Evolutionary conservation across 768 basidiomycete genomes (phyloP), one percentile per base, ranked within the genome.

Genomic region (Crepidotus variabilis): DNA sequence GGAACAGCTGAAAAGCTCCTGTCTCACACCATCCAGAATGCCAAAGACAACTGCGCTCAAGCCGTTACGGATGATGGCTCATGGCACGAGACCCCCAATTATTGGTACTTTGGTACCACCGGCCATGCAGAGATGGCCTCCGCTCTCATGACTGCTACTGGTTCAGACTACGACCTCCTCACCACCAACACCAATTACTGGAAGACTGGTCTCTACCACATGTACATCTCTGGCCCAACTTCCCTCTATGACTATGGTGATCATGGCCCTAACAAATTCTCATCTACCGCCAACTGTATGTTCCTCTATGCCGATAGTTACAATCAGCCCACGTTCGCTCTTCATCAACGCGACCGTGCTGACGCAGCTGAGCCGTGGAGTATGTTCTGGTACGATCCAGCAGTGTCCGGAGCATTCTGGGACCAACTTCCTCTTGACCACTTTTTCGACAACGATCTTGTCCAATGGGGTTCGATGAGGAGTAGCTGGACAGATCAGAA

Each of bases 21-120:
- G 43, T 73, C 75, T 24, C 69, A 82, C 58, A 88, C 91, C 14
- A 72, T 94, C 45, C 67, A 80, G 55, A 93, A 91, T 68, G 94
- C 94, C 14, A 77, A 84, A 52, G 62, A 74, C 55, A 92, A 92
- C 68, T 98, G 97, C 69, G 88, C 80, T 3, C 59, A 73, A 18
- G 88, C 78, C 20, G 72, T 80, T 14, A 77, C 76, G 13, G 68
- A 75, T 33, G 94, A 97, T 66, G 95, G 96, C 14, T 87, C 92
- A 16, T 98, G 96, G 94, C 75, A 83, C 21, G 97, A 99, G 72
- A 97, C 94, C 0, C 79, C 91, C 34, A 92, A 98, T 71, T 96
- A 94, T 66, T 94, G 92, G 92, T 92, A 92, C 71, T 98, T 96
- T 63, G 95, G 94, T 67, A 91, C 87, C 35, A 95, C 92, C 7